Base-by-base conservation (phyloP, 192 early-diverging fungal genomes). In the Entomortierella lignicola region DNA sequence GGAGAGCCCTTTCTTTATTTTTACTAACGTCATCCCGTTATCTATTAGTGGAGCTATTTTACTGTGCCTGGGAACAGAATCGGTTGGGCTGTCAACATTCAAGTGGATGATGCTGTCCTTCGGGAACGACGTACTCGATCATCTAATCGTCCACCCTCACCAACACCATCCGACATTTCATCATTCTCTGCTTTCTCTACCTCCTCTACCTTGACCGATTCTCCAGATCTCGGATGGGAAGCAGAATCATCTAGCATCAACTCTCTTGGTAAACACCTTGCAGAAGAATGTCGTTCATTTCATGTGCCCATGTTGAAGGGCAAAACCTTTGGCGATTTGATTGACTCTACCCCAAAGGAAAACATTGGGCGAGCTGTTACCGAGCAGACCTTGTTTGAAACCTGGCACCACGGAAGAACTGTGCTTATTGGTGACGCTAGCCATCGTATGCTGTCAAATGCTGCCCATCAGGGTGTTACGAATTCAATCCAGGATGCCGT, bases 321-420 rank as follows among this genome's bases (percentile, higher is more conserved):
- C 11, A 57, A 57, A n/a, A 60, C 58, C 1, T 41, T 69, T 15
- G 67, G 57, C 0, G 58, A 60, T 54, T 29, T 69, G 23, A 60
- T 69, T 20, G 58, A 69, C 13, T 37, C 39, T 2, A 69, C 67
- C 29, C 58, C 67, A 20, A 60, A 60, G 12, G 57, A 69, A 1
- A 23, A 41, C 1, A 60, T 69, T 25, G 25, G 48, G 17, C 18
- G 34, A 20, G 67, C 58, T 7, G 26, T 60, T 12, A 41, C 58
- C 0, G 67, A 69, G 30, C 55, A 69, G 50, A 54, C 44, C 1
- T 20, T 69, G 30, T 72, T 51, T 23, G 61, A 64, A 23, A 72
- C 70, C 0, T 72, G 70, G 70, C 43, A 72, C 25, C 70, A 72
- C 51, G 70, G 70, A 21, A 42, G 70, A 4, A 64, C 70, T 0